These are phyloP conservation scores for Trichophyton simii DNA, from an alignment of 2,329 filamentous ascomycete genomes.

Conservation along the genomic window DNA sequence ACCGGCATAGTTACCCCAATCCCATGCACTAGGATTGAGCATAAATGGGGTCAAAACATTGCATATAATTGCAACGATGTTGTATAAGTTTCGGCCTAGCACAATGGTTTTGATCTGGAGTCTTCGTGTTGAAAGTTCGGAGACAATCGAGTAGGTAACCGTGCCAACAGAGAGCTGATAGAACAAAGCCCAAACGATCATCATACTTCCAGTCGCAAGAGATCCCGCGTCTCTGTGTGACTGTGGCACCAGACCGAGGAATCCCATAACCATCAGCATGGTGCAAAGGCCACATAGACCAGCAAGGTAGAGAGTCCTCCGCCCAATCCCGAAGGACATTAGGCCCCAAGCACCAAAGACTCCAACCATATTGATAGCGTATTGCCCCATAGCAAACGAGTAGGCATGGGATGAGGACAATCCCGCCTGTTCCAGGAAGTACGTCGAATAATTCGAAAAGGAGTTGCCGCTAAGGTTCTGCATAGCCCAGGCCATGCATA, in stretches of 20 bases:
- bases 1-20: conserved; percentile 76
- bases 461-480: conserved; percentile 54
- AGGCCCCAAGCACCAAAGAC: conserved; percentile 72
- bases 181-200: conserved; percentile 68
- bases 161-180: conserved; percentile 84
- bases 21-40: conserved; percentile 76
- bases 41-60: conserved; percentile 81
- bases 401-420: conserved; percentile 40
- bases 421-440: conserved; percentile 46
- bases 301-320: conserved; percentile 61
- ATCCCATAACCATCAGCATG: conserved; percentile 75
- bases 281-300: conserved; percentile 59
- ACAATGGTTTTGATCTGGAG: conserved; percentile 88
- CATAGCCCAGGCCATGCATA: conserved; percentile 52
- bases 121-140: conserved; percentile 68
- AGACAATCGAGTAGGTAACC: conserved; percentile 78
- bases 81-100: conserved; percentile 67
- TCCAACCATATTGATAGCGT: conserved; percentile 61
- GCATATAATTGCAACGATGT: conserved; percentile 69
- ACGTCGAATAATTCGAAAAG: conserved; percentile 52
- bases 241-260: conserved; percentile 61
- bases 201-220: conserved; percentile 70
- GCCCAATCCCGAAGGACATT: conserved; percentile 62
- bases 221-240: conserved; percentile 48
- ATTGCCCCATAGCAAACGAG: conserved; percentile 46